Conservation (phyloP, 352 stramenopile species). For the Ochromonadaceae sp. region DNA sequence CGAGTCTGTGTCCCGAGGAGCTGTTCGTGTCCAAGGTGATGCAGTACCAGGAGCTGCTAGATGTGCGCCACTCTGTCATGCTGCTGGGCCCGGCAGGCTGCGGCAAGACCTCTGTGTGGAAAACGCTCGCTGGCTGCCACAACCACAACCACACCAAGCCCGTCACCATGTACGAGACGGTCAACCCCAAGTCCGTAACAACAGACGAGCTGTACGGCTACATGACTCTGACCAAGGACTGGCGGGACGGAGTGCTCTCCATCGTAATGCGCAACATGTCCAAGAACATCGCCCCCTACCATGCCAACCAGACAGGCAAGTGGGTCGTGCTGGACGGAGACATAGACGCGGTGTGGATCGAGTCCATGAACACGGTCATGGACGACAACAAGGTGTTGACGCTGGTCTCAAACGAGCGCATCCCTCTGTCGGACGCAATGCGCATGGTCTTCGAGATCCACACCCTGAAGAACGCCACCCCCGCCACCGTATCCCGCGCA, state of each 20-base stretch:
- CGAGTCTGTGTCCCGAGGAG: constrained; percentile 58
- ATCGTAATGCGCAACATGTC: constrained; percentile 77
- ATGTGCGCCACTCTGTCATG: constrained; percentile 74
- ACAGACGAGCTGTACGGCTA: constrained; percentile 73
- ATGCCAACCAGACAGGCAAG: too few species aligned
- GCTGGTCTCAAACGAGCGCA: constrained; percentile 82
- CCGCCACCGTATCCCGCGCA: constrained; percentile 62
- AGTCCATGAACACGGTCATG: constrained; percentile 96
- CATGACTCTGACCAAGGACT: constrained; percentile 77
- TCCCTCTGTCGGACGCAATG: constrained; percentile 74
- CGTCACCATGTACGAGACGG: constrained; percentile 56
- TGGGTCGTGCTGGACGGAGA: constrained; percentile 90
- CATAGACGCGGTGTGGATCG: constrained; percentile 87
- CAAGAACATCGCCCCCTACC: constrained; percentile 52
- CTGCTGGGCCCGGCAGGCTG: constrained; percentile 63
- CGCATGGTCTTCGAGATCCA: constrained; percentile 82
- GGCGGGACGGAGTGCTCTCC: constrained; percentile 72
- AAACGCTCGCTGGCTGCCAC: constrained; percentile 49
- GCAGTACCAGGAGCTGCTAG: constrained; percentile 68
- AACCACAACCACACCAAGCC: constrained; percentile 41
- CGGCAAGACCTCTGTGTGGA: constrained; percentile 73
- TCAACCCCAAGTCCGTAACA: constrained; percentile 70
- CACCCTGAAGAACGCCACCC: constrained; percentile 63
- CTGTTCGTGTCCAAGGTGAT: constrained; percentile 66
- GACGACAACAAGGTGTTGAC: constrained; percentile 89